These are phyloP conservation scores for Clarireedia homoeocarpa DNA, from an alignment of 2,329 filamentous ascomycete genomes.

Conservation along the genomic window DNA sequence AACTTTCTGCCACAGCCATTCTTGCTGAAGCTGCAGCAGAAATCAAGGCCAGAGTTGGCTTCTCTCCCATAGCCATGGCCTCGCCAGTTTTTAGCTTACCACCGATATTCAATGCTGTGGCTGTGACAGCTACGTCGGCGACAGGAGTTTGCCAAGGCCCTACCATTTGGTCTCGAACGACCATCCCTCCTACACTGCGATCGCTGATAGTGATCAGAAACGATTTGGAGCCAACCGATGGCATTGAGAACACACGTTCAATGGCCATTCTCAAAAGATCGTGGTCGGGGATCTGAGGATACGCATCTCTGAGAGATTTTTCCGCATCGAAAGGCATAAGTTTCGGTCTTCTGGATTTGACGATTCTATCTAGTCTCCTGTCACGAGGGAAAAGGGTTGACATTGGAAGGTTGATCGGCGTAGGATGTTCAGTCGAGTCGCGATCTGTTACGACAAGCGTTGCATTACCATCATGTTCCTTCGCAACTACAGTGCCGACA, in stretches of 20 bases:
- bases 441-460: conserved; percentile 75
- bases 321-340: conserved; percentile 66
- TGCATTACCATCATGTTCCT: conserved; percentile 54
- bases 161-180: conserved; percentile 88
- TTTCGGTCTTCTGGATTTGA: conserved; percentile 59
- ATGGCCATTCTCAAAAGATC: conserved; percentile 56
- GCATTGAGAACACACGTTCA: conserved; percentile 73
- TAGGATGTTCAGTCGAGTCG: conserved; percentile 65
- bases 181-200: conserved; percentile 82
- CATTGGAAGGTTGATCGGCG: conserved; percentile 85
- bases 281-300: conserved; percentile 26
- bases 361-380: conserved; percentile 69
- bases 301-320: conserved; percentile 53
- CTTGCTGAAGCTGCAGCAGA: conserved; percentile 83
- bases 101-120: conserved; percentile 63
- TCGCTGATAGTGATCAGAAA: conserved; percentile 97
- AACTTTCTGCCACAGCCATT: conserved; percentile 91
- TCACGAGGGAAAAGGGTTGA: conserved; percentile 80
- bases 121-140: conserved; percentile 87
- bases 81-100: conserved; percentile 73
- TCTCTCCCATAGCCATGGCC: conserved; percentile 97
- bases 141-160: conserved; percentile 94
- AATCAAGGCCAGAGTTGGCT: conserved; percentile 80
- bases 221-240: conserved; percentile 90
- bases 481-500: conserved; percentile 67